phyloP scores from a whole-genome alignment of 176 grass and related monocot genomes.

The Canna indica region DNA sequence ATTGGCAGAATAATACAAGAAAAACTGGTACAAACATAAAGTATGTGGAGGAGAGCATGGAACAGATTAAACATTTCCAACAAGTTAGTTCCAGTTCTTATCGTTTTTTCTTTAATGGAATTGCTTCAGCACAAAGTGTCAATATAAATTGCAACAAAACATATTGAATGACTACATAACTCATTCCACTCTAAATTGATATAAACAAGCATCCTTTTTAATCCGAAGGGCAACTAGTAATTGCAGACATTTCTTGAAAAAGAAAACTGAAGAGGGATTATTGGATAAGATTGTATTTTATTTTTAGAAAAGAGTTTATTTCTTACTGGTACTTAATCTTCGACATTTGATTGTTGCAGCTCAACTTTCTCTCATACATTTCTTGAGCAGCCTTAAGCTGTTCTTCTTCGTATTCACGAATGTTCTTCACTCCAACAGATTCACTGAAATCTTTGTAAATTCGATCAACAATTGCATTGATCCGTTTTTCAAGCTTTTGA shows the following conservation, averaged over 20 bases:
- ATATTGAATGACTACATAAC: not conserved
- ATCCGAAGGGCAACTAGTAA: too few species aligned
- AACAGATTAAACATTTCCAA: not conserved
- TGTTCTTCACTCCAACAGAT: slow-evolving; percentile 91
- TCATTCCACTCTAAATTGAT: not conserved
- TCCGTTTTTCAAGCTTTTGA: slow-evolving; percentile 78
- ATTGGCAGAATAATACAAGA: too few species aligned
- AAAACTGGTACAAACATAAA: too few species aligned
- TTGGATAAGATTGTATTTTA: not conserved
- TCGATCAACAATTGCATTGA: slow-evolving; percentile 86
- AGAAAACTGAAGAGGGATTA: not conserved
- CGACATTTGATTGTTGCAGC: slow-evolving; percentile 80
- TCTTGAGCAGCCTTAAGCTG: slow-evolving; percentile 79
- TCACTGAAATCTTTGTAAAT: slow-evolving; percentile 91
- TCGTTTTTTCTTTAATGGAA: not conserved
- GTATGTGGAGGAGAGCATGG: too few species aligned
- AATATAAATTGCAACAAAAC: not conserved
- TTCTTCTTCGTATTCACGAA: slow-evolving; percentile 96
- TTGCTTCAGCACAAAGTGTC: not conserved
- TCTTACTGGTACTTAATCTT: slow-evolving; percentile 99
- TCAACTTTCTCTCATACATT: slow-evolving; percentile 76
- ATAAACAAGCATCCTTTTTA: too few species aligned
- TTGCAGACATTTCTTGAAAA: not conserved
- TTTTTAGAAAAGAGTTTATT: slow-evolving; percentile 5
- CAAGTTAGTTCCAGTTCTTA: not conserved